Conservation (phyloP, 1,284 basidiomycete species). For the Ustilago sp. region DNA sequence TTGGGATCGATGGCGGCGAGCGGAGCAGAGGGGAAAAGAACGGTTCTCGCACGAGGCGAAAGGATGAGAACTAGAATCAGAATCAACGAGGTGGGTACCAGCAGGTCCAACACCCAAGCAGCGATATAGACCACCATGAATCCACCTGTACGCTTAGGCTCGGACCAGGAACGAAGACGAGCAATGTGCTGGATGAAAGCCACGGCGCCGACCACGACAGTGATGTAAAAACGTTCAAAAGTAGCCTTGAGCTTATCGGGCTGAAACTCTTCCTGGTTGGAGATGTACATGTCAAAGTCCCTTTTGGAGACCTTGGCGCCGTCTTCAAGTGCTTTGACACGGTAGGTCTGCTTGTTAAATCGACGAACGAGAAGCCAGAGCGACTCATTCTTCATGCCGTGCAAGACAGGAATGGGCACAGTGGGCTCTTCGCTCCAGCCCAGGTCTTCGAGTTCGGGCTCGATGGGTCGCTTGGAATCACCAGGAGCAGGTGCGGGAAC, state of each 20-base stretch:
- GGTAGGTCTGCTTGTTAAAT: slow-evolving; percentile 72
- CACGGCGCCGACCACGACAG: slow-evolving; percentile 72
- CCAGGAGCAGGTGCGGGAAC: slow-evolving; percentile 47
- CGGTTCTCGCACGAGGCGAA: slow-evolving; percentile 71
- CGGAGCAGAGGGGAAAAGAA: slow-evolving; percentile 74
- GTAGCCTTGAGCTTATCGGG: slow-evolving; percentile 73
- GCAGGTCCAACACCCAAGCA: slow-evolving; percentile 37
- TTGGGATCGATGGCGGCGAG: slow-evolving; percentile 69
- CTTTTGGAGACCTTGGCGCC: slow-evolving; percentile 36
- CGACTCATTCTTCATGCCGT: slow-evolving; percentile 71
- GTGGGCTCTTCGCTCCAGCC: slow-evolving; percentile 61
- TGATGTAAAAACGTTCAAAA: slow-evolving; percentile 73
- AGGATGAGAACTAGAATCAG: slow-evolving; percentile 71
- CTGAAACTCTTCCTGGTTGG: slow-evolving; percentile 72
- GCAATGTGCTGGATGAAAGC: slow-evolving; percentile 73
- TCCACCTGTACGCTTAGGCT: slow-evolving; percentile 71
- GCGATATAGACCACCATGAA: slow-evolving; percentile 67
- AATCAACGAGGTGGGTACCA: slow-evolving; percentile 63
- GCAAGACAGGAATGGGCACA: slow-evolving; percentile 59
- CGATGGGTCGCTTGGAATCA: slow-evolving; percentile 48
- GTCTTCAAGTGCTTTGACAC: slow-evolving; percentile 69
- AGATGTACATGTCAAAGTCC: slow-evolving; percentile 72
- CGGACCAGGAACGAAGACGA: slow-evolving; percentile 74
- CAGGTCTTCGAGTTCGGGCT: slow-evolving; percentile 58
- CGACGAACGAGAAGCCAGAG: slow-evolving; percentile 71